phyloP scores from a whole-genome alignment of 345 rosid species.

The Sisymbrium altissimum region DNA sequence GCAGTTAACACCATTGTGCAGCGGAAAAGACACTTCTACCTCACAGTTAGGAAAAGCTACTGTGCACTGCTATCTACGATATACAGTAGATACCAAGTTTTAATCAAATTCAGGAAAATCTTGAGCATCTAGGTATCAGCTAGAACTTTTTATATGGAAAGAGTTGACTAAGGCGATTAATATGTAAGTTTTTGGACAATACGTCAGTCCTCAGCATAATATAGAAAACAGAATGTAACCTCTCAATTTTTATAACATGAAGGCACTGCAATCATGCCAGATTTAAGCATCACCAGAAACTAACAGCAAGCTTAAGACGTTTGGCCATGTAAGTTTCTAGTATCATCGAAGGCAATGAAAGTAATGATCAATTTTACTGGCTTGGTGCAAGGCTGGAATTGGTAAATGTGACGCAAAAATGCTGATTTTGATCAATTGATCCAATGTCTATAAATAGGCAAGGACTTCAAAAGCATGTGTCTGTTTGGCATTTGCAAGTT shows the following conservation, averaged over 20 bases:
- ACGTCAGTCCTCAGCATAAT: not conserved
- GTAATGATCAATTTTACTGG: not conserved
- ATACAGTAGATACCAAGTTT: not conserved
- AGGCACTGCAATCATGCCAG: not conserved
- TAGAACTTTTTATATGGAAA: not conserved
- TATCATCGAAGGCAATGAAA: not conserved
- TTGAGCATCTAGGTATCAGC: not conserved
- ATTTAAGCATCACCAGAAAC: not conserved
- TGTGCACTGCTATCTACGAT: not conserved
- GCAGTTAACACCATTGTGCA: not conserved
- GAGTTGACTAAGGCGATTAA: not conserved
- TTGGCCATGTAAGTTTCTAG: not conserved
- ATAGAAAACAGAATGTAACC: not conserved
- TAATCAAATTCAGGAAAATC: not conserved
- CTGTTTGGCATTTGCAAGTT: constrained; percentile 13
- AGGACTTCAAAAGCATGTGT: not conserved
- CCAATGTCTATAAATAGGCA: not conserved
- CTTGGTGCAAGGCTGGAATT: not conserved
- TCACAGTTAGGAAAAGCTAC: not conserved
- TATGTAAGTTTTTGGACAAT: not conserved
- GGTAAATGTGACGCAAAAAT: not conserved
- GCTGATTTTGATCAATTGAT: not conserved
- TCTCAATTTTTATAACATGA: not conserved
- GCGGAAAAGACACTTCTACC: not conserved
- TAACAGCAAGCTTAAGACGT: not conserved